Conservation (phyloP, 2,329 filamentous ascomycete species). For the Hypoxylon sp. region DNA sequence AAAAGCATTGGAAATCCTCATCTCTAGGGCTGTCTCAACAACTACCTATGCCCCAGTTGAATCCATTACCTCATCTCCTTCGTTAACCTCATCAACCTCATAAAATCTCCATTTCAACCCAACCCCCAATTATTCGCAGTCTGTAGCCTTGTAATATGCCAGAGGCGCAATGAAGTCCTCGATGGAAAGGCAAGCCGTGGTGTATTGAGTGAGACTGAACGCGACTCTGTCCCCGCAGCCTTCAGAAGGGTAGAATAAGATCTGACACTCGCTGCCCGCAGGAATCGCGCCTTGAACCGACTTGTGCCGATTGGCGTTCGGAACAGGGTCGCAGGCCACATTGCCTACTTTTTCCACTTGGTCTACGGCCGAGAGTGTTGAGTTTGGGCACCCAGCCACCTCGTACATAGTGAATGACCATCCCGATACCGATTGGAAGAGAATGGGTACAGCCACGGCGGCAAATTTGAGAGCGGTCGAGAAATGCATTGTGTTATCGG, state of each 20-base stretch:
- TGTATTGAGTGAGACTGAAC: conserved; percentile 34
- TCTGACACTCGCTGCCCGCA: conserved; percentile 28
- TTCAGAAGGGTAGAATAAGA: conserved; percentile 30
- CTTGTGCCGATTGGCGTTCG: conserved; percentile 29
- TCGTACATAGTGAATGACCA: conserved; percentile 37
- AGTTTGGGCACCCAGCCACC: conserved; percentile 23
- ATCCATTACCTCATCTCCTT: conserved; percentile 1
- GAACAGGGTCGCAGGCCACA: conserved; percentile 26
- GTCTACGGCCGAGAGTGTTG: conserved; percentile 22
- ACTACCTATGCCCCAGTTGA: neutral
- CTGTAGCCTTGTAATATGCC: conserved; percentile 28
- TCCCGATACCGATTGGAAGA: conserved; percentile 21
- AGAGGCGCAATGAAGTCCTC: conserved; percentile 27
- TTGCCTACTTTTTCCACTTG: conserved; percentile 25
- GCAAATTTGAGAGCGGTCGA: conserved; percentile 13
- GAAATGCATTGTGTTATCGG: conserved; percentile 23
- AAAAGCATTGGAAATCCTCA: neutral
- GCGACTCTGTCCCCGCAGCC: conserved; percentile 27
- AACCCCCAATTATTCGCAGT: conserved; percentile 17
- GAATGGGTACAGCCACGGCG: conserved; percentile 5
- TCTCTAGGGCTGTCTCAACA: neutral
- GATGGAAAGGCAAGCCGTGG: conserved; percentile 29
- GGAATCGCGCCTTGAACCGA: conserved; percentile 32
- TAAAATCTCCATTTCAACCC: neutral
- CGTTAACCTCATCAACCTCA: neutral